These are phyloP conservation scores for Phytopythium vexans DNA, from an alignment of 352 stramenopile genomes.

Conservation along the genomic window DNA sequence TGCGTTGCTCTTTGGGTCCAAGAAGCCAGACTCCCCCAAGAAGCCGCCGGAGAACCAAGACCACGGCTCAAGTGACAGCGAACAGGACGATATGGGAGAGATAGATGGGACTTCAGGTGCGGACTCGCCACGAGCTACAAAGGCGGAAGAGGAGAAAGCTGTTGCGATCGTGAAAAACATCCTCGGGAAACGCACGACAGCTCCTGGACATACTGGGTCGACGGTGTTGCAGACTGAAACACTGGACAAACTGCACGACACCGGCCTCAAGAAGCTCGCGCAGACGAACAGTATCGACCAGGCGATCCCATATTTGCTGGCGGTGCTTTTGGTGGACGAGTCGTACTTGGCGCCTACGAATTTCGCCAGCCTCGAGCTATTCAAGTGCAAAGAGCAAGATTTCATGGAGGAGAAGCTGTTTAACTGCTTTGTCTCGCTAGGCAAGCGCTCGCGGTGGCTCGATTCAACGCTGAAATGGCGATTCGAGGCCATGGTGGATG, in stretches of 20 bases:
- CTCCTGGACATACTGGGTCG: neutral
- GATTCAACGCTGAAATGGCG: conserved; percentile 35
- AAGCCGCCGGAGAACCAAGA: neutral
- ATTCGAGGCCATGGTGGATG: conserved; percentile 54
- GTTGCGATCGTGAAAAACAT: conserved; percentile 42
- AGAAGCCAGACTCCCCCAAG: neutral
- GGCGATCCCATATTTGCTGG: conserved; percentile 42
- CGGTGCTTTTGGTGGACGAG: conserved; percentile 51
- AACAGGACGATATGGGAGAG: conserved; percentile 11
- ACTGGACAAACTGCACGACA: conserved; percentile 59
- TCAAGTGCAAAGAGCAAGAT: conserved; percentile 56
- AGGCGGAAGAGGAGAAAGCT: conserved; percentile 28
- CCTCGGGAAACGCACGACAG: conserved; percentile 28
- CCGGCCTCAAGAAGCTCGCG: conserved; percentile 38
- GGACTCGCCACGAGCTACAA: conserved; percentile 4
- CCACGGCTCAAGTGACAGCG: conserved; percentile 5
- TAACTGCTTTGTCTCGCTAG: conserved; percentile 35
- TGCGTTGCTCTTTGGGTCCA: neutral
- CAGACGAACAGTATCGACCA: conserved; percentile 25
- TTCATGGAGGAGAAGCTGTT: conserved; percentile 51
- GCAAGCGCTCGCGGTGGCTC: conserved; percentile 48
- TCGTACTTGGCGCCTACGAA: conserved; percentile 46
- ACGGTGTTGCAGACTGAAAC: conserved; percentile 28
- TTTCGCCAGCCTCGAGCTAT: conserved; percentile 50
- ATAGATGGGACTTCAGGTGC: neutral